Base-by-base conservation (phyloP, 2,329 filamentous ascomycete genomes). In the Beauveria asiatica region DNA sequence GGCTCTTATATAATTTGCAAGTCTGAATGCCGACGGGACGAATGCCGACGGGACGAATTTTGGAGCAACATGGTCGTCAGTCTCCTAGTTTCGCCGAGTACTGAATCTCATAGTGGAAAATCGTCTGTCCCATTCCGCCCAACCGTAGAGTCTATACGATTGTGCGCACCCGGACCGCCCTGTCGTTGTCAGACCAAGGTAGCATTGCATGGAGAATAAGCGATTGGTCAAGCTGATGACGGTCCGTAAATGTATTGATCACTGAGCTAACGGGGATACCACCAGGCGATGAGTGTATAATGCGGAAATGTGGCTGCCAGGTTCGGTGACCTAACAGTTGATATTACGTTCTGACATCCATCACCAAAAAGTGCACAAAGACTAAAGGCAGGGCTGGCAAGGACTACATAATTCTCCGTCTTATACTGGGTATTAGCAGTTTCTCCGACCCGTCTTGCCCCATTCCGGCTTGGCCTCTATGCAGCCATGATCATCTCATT, bases 201-300 rank as follows among this genome's bases (percentile, higher is more conserved):
- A 37, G 49, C 49, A 59, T 59, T 59, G 57, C 57, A 59, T 52
- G 41, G 57, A 52, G 41, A 10, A 53, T 59, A 46, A 59, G 49
- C 57, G 57, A 59, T 59, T 52, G 48, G 49, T 42, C 56, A 45
- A 59, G 9, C 9, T 48, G 48, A 13, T 3, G 41, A 41, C 46
- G 48, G 49, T 16, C 48, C 41, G 9, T 25, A 5, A 6, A 23
- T 52, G 48, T n/a, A 27, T 59, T 33, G 41, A 42, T 17, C 27
- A 11, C 9, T 8, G 9, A 30, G 6, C 48, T 16, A 23, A 44
- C 39, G 16, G 13, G 4, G 25, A 39, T 5, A 33, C 16, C 3
- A 21, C n/a, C n/a, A 30, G 50, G 54, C 30, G 13, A 30, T 48
- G 5, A n/a, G 54, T 48, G 6, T 41, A 55, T n/a, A 30, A 11